Evolutionary conservation across 352 stramenopile species (phyloP), one percentile per base, ranked within the genome.

Genomic region (Globisporangium cederbergense): DNA sequence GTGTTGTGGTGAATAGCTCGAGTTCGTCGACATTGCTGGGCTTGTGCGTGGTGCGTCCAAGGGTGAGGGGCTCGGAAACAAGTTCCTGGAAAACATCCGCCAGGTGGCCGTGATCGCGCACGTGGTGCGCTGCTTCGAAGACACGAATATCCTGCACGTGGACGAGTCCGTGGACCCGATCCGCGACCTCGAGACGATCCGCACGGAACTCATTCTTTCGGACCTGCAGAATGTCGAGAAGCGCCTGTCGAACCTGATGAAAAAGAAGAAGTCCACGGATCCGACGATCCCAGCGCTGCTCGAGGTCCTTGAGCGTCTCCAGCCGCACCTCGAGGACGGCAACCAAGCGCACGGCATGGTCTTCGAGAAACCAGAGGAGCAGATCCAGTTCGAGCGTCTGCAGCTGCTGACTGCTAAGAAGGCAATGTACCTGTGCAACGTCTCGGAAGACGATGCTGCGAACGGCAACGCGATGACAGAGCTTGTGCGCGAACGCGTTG

Each of bases 91-190:
- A 56, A 92, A 94, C 64, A 96, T 96, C 66, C 85, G 83, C 2
- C 82, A 93, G 60, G 86, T 95, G 51, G 85, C 79, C 1, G 86
- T 94, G 53, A 93, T 94, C 57, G 74, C 73, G 9, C 86, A 94
- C 67, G 84, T 99, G 3, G 95, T 99, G 49, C 91, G 97, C 38
- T 99, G 97, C 79, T 99, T 99, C 68, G 93, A 99, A 59, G 91
- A 99, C 78, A 91, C 96, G 20, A 97, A 99, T 80, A 97, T 99
- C 58, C 90, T 99, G 62, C 95, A 98, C 77, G 97, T 99, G 20
- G 95, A 99, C 70, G 95, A 96, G 42, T 90, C 70, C 2, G 91
- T 99, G 13, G 91, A 99, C 76, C 96, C 97, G 7, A 73, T 99
- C 30, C 78, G 96, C n/a, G 98, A 99, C 76, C 82, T 98, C 2